These are phyloP conservation scores for Macrophomina tecta DNA, from an alignment of 2,329 filamentous ascomycete species.

Conservation along the genomic window DNA sequence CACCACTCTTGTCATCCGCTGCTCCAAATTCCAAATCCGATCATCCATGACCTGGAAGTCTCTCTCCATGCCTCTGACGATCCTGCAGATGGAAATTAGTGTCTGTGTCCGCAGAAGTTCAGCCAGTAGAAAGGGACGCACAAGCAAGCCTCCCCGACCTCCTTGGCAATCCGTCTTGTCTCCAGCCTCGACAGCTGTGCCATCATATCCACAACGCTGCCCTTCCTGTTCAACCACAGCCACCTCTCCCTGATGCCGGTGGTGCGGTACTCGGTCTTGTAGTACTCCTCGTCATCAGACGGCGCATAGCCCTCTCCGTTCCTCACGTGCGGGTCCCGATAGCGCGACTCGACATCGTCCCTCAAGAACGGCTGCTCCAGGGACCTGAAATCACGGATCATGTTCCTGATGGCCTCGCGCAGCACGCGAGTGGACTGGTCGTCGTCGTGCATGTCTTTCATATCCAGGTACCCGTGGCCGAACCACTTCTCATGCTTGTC, in stretches of 20 bases:
- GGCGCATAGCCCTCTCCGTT: conserved; percentile 34
- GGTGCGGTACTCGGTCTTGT: conserved; percentile 40
- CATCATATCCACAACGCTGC: conserved; percentile 44
- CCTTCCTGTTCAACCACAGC: conserved; percentile 46
- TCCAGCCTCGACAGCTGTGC: conserved; percentile 45
- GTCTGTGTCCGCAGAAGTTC: background rate
- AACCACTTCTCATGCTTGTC: conserved; percentile 34
- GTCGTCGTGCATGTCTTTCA: conserved; percentile 38
- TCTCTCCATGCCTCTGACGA: conserved; percentile 25
- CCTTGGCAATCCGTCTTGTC: conserved; percentile 44
- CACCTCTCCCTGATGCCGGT: conserved; percentile 44
- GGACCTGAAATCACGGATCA: conserved; percentile 45
- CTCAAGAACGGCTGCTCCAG: conserved; percentile 49
- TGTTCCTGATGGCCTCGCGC: conserved; percentile 42
- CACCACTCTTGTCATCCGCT: conserved; percentile 26
- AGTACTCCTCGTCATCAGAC: conserved; percentile 40
- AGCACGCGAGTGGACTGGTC: conserved; percentile 45
- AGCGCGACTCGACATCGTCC: conserved; percentile 28
- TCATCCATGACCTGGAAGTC: conserved; percentile 27
- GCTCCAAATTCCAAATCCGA: conserved; percentile 24
- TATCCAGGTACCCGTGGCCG: conserved; percentile 31
- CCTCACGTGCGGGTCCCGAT: conserved; percentile 25
- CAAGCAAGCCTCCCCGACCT: conserved; percentile 33
- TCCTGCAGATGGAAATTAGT: conserved; percentile 12
- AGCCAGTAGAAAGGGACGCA: background rate